Conservation (phyloP, 176 grass and related monocot genomes). For the Phragmites australis region DNA sequence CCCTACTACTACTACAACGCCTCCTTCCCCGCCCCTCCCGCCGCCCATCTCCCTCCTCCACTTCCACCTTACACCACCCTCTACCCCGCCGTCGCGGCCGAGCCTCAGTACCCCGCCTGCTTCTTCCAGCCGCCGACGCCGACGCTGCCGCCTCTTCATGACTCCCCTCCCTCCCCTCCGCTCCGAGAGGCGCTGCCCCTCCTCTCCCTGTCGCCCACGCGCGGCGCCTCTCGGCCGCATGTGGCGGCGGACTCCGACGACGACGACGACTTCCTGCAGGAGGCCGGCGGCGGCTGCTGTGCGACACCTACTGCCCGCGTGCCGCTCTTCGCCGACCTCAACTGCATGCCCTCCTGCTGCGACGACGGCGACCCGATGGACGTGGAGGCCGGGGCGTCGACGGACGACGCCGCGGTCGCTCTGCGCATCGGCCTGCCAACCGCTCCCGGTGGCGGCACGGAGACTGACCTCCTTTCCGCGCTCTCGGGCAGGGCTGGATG, state of each 20-base stretch:
- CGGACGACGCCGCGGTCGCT: slow-evolving; percentile 65
- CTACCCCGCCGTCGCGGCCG: neutral
- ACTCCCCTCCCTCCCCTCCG: slow-evolving; percentile 65
- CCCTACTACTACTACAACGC: slow-evolving; percentile 58
- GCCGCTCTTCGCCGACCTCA: slow-evolving; percentile 56
- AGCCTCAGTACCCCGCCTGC: slow-evolving; percentile 27
- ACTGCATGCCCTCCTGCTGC: slow-evolving; percentile 52
- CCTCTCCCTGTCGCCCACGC: slow-evolving; percentile 66
- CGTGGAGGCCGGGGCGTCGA: slow-evolving; percentile 44
- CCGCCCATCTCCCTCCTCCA: slow-evolving; percentile 33
- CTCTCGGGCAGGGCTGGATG: slow-evolving; percentile 40
- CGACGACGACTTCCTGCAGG: slow-evolving; percentile 32
- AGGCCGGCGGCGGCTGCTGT: slow-evolving; percentile 8
- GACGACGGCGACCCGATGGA: slow-evolving; percentile 57
- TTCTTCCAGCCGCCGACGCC: slow-evolving; percentile 34
- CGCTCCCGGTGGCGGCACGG: slow-evolving; percentile 34
- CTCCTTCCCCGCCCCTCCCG: slow-evolving; percentile 18
- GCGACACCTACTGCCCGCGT: neutral
- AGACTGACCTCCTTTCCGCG: slow-evolving; percentile 62
- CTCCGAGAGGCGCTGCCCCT: slow-evolving; percentile 84
- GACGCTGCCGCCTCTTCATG: neutral
- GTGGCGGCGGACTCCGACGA: slow-evolving; percentile 22
- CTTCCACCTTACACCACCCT: slow-evolving; percentile 23
- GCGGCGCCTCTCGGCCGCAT: neutral
- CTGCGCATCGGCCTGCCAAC: slow-evolving; percentile 75